phyloP scores from a whole-genome alignment of 306 rosid genomes.

The Vigna unguiculata region DNA sequence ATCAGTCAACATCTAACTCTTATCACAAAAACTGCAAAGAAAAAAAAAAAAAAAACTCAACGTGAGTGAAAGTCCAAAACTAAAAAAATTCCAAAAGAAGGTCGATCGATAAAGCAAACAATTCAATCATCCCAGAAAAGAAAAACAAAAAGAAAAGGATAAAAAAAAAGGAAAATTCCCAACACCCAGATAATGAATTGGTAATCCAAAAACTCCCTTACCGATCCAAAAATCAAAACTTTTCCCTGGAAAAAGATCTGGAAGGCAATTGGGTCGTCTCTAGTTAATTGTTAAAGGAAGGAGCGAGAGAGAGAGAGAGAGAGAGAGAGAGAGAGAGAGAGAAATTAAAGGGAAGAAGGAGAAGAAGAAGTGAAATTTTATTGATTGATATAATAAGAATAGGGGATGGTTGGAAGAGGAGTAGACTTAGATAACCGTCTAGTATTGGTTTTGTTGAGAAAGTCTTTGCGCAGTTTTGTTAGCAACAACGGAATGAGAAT shows the following conservation, averaged over 20 bases:
- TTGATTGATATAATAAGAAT: conserved; percentile 1
- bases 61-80: conserved; percentile 37
- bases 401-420: conserved; percentile 36
- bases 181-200: conserved; percentile 36
- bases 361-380: neutral
- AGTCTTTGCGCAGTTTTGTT: conserved; percentile 37
- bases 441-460: conserved; percentile 32
- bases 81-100: conserved; percentile 19
- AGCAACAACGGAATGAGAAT: conserved; percentile 37
- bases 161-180: conserved; percentile 10
- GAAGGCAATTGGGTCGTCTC: conserved; percentile 41
- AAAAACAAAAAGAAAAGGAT: neutral
- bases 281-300: conserved; percentile 10
- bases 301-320: conserved; percentile 1
- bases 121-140: conserved; percentile 30
- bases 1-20: conserved; percentile 67
- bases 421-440: conserved; percentile 33
- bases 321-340: neutral
- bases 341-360: neutral
- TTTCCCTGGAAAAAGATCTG: conserved; percentile 50
- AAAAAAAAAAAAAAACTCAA: conserved; percentile 1
- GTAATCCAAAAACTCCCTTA: conserved; percentile 46
- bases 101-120: conserved; percentile 48
- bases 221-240: conserved; percentile 55
- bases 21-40: conserved; percentile 22